Percentiles rank a stretch among this genome's conserved stretches.
Conservation (phyloP, 306 rosid genomes). For the Luffa acutangula region DNA sequence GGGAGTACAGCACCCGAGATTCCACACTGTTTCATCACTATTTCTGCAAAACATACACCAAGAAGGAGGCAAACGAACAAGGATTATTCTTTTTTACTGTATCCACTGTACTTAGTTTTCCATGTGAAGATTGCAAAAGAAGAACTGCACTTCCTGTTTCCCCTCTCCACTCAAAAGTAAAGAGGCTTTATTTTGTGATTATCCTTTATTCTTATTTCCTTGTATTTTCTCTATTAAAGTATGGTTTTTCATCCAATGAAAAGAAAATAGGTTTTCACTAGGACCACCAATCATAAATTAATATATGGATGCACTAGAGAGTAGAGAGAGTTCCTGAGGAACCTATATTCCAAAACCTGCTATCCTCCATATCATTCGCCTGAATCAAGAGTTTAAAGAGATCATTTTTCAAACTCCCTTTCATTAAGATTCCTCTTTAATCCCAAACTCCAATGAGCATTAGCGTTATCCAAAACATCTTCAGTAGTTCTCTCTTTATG, state of each 20-base stretch:
- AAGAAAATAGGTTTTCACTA: background rate
- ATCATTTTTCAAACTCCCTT: background rate
- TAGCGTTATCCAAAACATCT: background rate
- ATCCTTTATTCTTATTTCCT: too few relatives aligned
- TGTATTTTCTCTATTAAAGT: too few relatives aligned
- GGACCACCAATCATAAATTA: background rate
- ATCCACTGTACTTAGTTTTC: background rate
- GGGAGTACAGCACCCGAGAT: background rate
- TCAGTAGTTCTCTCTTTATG: background rate
- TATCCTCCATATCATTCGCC: background rate
- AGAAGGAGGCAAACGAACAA: background rate
- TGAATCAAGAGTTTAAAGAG: background rate
- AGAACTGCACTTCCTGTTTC: background rate
- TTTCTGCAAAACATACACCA: background rate
- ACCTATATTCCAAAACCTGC: background rate
- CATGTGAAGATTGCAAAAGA: background rate
- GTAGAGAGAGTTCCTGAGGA: background rate
- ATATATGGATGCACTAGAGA: background rate
- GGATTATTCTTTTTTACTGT: background rate
- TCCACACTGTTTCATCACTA: too few relatives aligned
- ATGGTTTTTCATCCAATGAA: background rate
- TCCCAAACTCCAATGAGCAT: background rate
- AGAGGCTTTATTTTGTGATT: background rate
- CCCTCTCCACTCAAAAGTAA: background rate
- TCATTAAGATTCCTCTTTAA: background rate